phyloP scores from a whole-genome alignment of 1,284 basidiomycete species.

The Ceratobasidium papillatum region DNA sequence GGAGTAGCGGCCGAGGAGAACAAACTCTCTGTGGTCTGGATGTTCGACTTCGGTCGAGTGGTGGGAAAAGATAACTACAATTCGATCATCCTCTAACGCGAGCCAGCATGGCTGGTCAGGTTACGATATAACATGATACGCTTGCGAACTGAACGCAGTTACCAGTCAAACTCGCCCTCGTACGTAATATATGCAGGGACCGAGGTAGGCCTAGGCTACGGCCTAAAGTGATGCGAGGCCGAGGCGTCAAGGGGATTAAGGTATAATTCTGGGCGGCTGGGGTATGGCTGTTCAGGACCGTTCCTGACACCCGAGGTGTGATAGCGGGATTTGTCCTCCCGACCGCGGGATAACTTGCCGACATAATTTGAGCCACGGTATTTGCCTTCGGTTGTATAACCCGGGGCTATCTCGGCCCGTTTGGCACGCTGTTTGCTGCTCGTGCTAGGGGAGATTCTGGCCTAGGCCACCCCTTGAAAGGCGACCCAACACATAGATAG shows the following conservation, averaged over 20 bases:
- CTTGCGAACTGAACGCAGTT: background rate
- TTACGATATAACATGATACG: slow-evolving; percentile 2
- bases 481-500: background rate
- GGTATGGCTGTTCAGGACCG: background rate
- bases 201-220: background rate
- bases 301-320: background rate
- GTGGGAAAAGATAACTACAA: background rate
- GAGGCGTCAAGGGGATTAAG: background rate
- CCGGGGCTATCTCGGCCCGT: background rate
- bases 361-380: background rate
- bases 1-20: background rate
- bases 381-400: background rate
- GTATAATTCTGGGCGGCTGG: background rate
- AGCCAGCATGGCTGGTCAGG: background rate
- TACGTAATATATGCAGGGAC: background rate
- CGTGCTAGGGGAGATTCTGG: background rate
- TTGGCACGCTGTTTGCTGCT: background rate
- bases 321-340: background rate
- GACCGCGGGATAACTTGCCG: background rate
- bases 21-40: background rate
- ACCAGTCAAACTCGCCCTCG: background rate
- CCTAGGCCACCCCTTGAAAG: background rate
- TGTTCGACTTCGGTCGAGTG: background rate
- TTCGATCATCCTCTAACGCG: slow-evolving; percentile 3
- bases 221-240: background rate